These are phyloP conservation scores for Coemansia sp. DNA, from an alignment of 371 early-diverging fungal species.

Conservation along the genomic window DNA sequence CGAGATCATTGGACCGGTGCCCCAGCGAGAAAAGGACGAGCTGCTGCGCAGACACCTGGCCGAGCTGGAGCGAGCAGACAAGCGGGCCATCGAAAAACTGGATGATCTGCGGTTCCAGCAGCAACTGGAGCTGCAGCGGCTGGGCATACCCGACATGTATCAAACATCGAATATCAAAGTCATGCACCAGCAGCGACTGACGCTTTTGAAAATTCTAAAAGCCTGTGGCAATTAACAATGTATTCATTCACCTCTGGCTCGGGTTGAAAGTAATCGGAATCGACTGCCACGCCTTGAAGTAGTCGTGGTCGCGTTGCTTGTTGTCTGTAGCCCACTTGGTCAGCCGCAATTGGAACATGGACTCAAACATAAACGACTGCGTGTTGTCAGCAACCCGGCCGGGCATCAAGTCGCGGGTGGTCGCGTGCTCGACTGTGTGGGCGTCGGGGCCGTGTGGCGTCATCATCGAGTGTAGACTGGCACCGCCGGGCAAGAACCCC, in stretches of 20 bases:
- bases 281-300: constrained; percentile 75
- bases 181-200: too few relatives aligned
- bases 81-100: constrained; percentile 28
- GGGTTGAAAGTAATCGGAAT: constrained; percentile 50
- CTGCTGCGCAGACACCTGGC: constrained; percentile 18
- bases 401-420: constrained; percentile 72
- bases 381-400: constrained; percentile 78
- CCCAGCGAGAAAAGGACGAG: constrained; percentile 21
- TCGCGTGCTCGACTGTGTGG: constrained; percentile 75
- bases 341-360: constrained; percentile 74
- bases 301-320: constrained; percentile 74
- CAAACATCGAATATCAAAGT: constrained; percentile 23
- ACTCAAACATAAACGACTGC: constrained; percentile 97
- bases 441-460: constrained; percentile 95
- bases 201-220: too few relatives aligned
- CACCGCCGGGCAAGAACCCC: constrained; percentile 92
- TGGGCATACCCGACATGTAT: constrained; percentile 26
- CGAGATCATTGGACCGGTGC: constrained; percentile 19
- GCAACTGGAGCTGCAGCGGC: constrained; percentile 23
- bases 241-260: constrained; percentile 1
- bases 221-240: too few relatives aligned
- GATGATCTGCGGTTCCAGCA: constrained; percentile 45
- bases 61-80: constrained; percentile 32
- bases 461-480: constrained; percentile 82
- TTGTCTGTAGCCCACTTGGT: constrained; percentile 82